These are phyloP conservation scores for Diaporthe helianthi DNA, from an alignment of 2,329 filamentous ascomycete species.

Conservation along the genomic window DNA sequence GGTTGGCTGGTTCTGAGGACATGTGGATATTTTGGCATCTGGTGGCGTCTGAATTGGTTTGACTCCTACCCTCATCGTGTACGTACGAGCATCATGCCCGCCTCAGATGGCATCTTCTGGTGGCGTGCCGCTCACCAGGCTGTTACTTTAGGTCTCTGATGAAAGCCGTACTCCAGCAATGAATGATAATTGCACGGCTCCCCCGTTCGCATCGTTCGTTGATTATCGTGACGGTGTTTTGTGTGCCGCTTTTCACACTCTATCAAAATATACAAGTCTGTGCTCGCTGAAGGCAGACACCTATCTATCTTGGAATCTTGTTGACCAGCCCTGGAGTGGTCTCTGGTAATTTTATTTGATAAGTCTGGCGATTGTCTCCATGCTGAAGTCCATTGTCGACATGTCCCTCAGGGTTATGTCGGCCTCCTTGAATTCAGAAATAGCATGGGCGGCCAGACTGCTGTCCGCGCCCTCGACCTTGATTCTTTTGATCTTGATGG, in stretches of 20 bases:
- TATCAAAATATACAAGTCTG: background rate
- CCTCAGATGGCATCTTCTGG: conserved; percentile 28
- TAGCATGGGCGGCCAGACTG: conserved; percentile 40
- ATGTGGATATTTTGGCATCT: conserved; percentile 28
- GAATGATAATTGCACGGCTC: conserved; percentile 8
- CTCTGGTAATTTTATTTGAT: background rate
- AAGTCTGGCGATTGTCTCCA: conserved; percentile 30
- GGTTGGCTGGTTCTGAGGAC: conserved; percentile 22
- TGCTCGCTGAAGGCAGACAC: background rate
- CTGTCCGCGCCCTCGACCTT: conserved; percentile 46
- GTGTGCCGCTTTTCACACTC: background rate
- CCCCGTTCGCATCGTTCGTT: background rate
- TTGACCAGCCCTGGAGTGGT: too few relatives aligned
- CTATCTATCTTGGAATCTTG: background rate
- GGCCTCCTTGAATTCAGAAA: conserved; percentile 37
- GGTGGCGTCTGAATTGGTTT: conserved; percentile 30
- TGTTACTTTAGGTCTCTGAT: conserved; percentile 31
- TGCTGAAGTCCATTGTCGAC: conserved; percentile 32
- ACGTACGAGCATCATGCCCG: conserved; percentile 31
- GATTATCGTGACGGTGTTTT: background rate
- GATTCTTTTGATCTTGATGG: conserved; percentile 41
- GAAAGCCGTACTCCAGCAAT: conserved; percentile 13
- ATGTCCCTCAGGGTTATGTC: conserved; percentile 27
- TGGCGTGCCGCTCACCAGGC: conserved; percentile 21
- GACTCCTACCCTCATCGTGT: conserved; percentile 34